Evolutionary conservation across 306 rosid species (phyloP).

Genomic region (Urtica urens): DNA sequence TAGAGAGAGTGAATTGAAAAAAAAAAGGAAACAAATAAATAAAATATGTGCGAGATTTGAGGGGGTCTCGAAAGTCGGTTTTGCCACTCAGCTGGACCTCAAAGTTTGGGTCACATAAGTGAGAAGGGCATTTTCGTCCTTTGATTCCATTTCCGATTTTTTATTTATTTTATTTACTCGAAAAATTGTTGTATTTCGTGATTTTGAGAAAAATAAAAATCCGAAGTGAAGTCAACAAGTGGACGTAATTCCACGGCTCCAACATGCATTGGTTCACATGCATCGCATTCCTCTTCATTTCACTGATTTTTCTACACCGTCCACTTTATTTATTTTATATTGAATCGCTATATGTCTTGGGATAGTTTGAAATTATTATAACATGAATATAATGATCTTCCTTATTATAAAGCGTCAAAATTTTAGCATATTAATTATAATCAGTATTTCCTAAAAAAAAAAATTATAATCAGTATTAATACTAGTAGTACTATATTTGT

Average conservation of each 20-base stretch:
- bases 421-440: no score
- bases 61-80: slow-evolving; percentile 3
- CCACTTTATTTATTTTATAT: not conserved
- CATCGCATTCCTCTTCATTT: not conserved
- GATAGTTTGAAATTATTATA: not conserved
- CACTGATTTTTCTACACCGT: slow-evolving; percentile 1
- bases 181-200: not conserved
- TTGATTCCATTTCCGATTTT: not conserved
- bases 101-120: no score
- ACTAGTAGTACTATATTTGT: not conserved
- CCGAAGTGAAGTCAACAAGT: slow-evolving; percentile 6
- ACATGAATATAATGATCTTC: not conserved
- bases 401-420: not conserved
- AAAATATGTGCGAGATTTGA: slow-evolving; percentile 2
- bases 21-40: not conserved
- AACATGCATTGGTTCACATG: slow-evolving; percentile 9
- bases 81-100: not conserved
- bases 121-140: not conserved
- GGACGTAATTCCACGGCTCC: slow-evolving; percentile 16
- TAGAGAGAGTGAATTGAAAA: not conserved
- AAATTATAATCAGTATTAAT: no score
- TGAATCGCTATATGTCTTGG: no score
- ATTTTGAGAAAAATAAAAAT: not conserved
- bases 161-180: not conserved
- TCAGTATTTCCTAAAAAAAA: not conserved